phyloP scores from a whole-genome alignment of 2,329 filamentous ascomycete genomes.

The Arthrobotrys iridis region DNA sequence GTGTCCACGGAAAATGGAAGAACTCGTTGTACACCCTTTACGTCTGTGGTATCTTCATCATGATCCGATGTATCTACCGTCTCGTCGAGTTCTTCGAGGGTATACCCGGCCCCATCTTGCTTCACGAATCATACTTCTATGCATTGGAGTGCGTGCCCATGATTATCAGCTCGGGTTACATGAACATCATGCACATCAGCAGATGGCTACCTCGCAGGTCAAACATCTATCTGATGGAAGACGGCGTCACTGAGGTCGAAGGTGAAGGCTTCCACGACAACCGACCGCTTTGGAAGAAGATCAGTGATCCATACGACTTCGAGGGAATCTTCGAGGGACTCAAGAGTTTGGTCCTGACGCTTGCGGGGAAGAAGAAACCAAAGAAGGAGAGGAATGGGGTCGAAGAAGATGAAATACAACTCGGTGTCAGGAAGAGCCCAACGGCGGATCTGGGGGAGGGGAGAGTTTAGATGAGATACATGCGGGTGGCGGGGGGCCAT shows the following conservation, averaged over 20 bases:
- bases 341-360: conserved; percentile 25
- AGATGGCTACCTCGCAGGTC: conserved; percentile 39
- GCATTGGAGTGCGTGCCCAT: conserved; percentile 44
- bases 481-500: not conserved
- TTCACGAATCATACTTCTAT: conserved; percentile 51
- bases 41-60: conserved; percentile 38
- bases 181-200: conserved; percentile 44
- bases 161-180: conserved; percentile 34
- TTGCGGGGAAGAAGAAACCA: conserved; percentile 31
- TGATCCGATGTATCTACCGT: conserved; percentile 48
- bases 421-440: conserved; percentile 20
- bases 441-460: conserved; percentile 12
- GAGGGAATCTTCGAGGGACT: conserved; percentile 37
- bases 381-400: not conserved
- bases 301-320: conserved; percentile 45
- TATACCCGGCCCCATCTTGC: conserved; percentile 19
- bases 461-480: not conserved
- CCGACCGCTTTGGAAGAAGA: conserved; percentile 43
- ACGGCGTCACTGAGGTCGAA: conserved; percentile 46
- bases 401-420: conserved; percentile 21
- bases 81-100: conserved; percentile 51
- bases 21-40: conserved; percentile 46
- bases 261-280: conserved; percentile 49
- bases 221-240: conserved; percentile 38
- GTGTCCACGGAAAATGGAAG: conserved; percentile 34